These are phyloP conservation scores for Bullera alba DNA, from an alignment of 768 basidiomycete species.

Conservation along the genomic window DNA sequence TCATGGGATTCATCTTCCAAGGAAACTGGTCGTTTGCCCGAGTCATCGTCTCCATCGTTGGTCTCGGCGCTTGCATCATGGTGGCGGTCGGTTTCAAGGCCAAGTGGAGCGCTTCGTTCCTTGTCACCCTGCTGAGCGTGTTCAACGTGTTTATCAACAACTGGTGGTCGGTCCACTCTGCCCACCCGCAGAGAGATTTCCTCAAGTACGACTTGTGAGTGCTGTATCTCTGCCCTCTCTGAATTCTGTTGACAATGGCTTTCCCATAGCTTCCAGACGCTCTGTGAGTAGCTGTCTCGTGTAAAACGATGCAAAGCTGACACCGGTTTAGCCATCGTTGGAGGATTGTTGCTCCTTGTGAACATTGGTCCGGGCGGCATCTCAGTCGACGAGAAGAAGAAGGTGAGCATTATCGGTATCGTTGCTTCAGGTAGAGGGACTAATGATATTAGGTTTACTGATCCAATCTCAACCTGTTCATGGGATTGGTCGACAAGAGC, in stretches of 20 bases:
- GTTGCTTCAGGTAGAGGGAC: background rate
- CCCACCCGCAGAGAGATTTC: slow-evolving; percentile 95
- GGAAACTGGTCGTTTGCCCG: slow-evolving; percentile 83
- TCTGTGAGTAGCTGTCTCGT: slow-evolving; percentile 52
- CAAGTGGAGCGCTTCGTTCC: slow-evolving; percentile 95
- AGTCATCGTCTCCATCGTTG: slow-evolving; percentile 78
- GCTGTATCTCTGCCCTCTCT: background rate
- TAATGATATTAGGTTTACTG: slow-evolving; percentile 15
- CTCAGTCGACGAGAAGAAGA: slow-evolving; percentile 99
- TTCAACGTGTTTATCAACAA: slow-evolving; percentile 99
- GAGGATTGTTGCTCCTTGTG: slow-evolving; percentile 90
- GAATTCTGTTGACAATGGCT: slow-evolving; percentile 4
- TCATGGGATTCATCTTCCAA: slow-evolving; percentile 93
- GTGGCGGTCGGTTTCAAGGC: slow-evolving; percentile 99
- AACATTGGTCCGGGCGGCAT: slow-evolving; percentile 98
- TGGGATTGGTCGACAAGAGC: too few species aligned
- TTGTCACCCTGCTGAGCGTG: slow-evolving; percentile 79
- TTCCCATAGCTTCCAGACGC: slow-evolving; percentile 59
- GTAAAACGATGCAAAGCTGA: slow-evolving; percentile 6
- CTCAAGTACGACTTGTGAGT: slow-evolving; percentile 87
- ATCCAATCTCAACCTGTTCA: too few species aligned
- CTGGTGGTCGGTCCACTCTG: slow-evolving; percentile 67
- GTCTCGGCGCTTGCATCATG: slow-evolving; percentile 86
- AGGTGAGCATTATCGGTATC: slow-evolving; percentile 51
- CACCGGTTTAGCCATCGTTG: slow-evolving; percentile 66